A percentile compares a stretch with the other conserved stretches of the same genome.
Conservation (phyloP, 345 rosid genomes). For the Syzygium aqueum region DNA sequence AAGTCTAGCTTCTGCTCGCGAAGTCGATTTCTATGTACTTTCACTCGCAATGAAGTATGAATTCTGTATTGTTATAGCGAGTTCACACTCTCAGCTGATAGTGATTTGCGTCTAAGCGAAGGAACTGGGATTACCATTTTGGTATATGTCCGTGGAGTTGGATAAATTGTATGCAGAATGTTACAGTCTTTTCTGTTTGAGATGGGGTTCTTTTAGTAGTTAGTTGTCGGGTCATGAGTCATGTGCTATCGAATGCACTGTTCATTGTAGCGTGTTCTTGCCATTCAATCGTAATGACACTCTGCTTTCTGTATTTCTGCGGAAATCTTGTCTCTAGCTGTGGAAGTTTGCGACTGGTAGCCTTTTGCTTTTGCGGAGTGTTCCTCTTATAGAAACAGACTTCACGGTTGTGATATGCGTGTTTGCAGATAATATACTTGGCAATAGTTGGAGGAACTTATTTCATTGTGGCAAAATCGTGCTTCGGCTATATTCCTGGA, state of each 20-base stretch:
- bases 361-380: background rate
- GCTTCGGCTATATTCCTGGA: constrained; percentile 77
- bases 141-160: background rate
- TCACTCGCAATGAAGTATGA: background rate
- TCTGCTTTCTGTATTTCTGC: background rate
- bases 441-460: constrained; percentile 64
- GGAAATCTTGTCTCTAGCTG: background rate
- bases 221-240: background rate
- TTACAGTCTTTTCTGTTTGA: background rate
- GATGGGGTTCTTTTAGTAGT: background rate
- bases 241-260: background rate
- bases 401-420: background rate
- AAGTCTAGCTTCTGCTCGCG: background rate
- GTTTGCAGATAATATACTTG: constrained; percentile 61
- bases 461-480: constrained; percentile 44
- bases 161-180: background rate
- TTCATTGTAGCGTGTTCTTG: background rate
- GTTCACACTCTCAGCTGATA: background rate
- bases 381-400: background rate
- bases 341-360: background rate
- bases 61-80: background rate
- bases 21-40: background rate
- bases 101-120: background rate
- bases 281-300: background rate
- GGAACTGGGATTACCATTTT: background rate